Conservation (phyloP, 2,329 filamentous ascomycete genomes). For the Fonsecaea monophora region DNA sequence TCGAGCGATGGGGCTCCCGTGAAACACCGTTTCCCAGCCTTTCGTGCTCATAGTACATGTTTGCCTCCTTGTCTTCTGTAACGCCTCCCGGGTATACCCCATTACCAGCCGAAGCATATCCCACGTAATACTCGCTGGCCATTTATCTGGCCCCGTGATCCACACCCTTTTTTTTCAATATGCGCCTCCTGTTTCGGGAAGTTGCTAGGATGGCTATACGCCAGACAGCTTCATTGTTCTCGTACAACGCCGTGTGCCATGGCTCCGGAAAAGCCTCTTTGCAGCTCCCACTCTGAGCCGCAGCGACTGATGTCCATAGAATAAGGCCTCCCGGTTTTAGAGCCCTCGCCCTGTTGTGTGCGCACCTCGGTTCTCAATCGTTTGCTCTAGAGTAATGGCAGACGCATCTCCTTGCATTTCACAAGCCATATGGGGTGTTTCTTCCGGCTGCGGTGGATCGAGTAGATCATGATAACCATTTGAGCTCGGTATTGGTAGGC, state of each 20-base stretch:
- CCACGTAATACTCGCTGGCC: conserved; percentile 3
- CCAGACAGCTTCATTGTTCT: not conserved
- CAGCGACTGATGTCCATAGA: not conserved
- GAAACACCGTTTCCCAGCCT: not conserved
- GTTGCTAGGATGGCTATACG: not conserved
- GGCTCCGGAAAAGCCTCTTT: not conserved
- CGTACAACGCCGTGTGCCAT: not conserved
- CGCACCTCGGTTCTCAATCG: not conserved
- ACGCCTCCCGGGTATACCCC: conserved; percentile 5
- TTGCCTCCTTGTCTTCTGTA: not conserved
- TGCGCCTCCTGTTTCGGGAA: not conserved
- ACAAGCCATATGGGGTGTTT: not conserved
- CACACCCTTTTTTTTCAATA: not conserved
- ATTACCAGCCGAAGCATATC: not conserved
- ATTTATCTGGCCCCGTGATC: not conserved
- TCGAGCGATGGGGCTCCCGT: not conserved
- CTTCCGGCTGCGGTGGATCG: not conserved
- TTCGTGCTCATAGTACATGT: conserved; percentile 2
- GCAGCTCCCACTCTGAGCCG: not conserved
- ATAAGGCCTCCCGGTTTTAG: conserved; percentile 2
- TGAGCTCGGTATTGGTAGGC: not conserved
- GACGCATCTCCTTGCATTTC: not conserved
- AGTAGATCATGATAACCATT: not conserved
- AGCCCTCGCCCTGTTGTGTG: not conserved
- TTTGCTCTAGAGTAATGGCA: not conserved